Percentiles rank a stretch among this genome's conserved stretches.
Conservation (phyloP, 164 flowering plant species). For the Kingdonia uniflora region DNA sequence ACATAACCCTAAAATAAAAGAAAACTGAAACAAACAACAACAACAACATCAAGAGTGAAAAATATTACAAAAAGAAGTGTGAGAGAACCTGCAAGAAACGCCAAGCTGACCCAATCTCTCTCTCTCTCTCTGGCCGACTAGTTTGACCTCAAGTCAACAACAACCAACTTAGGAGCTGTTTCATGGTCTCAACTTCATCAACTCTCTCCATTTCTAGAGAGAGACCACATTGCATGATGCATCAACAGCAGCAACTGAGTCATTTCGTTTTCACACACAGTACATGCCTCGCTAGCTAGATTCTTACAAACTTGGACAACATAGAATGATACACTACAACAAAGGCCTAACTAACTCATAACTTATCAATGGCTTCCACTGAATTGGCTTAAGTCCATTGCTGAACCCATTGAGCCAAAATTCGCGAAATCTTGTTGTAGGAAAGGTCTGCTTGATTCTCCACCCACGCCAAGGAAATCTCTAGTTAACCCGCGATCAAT, state of each 20-base stretch:
- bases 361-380: conserved; percentile 16
- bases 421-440: conserved; percentile 31
- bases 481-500: conserved; percentile 28
- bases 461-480: conserved; percentile 61
- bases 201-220: too few species aligned
- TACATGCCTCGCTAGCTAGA: too few species aligned
- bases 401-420: conserved; percentile 35
- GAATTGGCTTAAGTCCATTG: conserved; percentile 41
- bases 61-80: background rate
- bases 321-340: too few species aligned
- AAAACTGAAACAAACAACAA: background rate
- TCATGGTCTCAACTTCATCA: too few species aligned
- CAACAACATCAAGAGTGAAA: background rate
- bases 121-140: too few species aligned
- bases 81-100: conserved; percentile 2
- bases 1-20: background rate
- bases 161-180: too few species aligned
- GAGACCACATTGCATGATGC: too few species aligned
- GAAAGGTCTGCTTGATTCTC: conserved; percentile 26
- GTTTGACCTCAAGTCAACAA: too few species aligned
- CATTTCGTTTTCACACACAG: too few species aligned
- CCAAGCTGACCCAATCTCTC: background rate
- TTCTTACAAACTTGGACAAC: too few species aligned
- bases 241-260: too few species aligned
- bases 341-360: too few species aligned